Evolutionary conservation across 2,329 filamentous ascomycete species (phyloP).

Genomic region (Cadophora sp.): DNA sequence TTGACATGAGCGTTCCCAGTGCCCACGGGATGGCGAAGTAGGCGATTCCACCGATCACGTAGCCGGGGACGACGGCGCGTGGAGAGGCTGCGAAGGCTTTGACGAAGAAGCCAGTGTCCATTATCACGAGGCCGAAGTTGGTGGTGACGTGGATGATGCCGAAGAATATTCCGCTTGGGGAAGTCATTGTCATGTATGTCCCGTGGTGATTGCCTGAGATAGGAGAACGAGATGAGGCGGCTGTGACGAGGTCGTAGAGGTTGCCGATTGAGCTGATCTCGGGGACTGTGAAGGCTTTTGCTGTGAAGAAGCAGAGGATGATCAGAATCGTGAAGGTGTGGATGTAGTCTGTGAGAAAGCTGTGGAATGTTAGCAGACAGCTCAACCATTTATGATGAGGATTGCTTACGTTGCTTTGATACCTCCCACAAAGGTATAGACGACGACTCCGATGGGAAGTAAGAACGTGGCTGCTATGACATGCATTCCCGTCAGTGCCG

Average conservation of each 20-base stretch:
- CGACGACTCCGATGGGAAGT: conserved; percentile 26
- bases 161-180: conserved; percentile 56
- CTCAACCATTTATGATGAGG: neutral
- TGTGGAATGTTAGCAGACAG: neutral
- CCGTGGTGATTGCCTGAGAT: conserved; percentile 59
- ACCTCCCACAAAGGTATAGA: conserved; percentile 18
- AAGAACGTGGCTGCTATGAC: conserved; percentile 34
- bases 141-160: conserved; percentile 55
- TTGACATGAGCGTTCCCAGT: conserved; percentile 51
- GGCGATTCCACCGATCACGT: conserved; percentile 57
- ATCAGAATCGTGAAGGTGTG: conserved; percentile 62
- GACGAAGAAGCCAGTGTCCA: conserved; percentile 46
- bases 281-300: conserved; percentile 53
- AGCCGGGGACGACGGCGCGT: conserved; percentile 44
- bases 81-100: conserved; percentile 46
- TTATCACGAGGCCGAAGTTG: conserved; percentile 60
- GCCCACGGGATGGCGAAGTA: conserved; percentile 62
- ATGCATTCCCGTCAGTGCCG: conserved; percentile 33
- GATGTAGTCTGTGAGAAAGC: conserved; percentile 55
- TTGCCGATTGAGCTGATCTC: conserved; percentile 55
- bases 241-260: conserved; percentile 57
- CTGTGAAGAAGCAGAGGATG: conserved; percentile 56
- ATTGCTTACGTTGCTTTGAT: conserved; percentile 16
- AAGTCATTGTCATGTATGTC: conserved; percentile 62
- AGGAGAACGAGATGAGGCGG: conserved; percentile 51